Base-by-base conservation (phyloP, 1,284 basidiomycete species). In the Ceratobasidium sp. region DNA sequence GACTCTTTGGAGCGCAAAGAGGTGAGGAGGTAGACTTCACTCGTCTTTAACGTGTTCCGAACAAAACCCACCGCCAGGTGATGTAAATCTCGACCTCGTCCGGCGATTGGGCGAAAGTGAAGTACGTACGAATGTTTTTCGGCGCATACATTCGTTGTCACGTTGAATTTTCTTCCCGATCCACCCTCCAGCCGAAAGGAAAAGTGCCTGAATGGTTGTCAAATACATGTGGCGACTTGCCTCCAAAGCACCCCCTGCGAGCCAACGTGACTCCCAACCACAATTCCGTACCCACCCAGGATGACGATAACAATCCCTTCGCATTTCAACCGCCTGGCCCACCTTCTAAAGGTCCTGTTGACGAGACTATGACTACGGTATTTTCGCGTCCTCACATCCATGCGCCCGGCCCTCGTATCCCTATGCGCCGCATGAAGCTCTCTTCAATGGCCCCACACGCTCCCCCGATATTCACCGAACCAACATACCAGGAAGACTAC, bases 141-240 rank as follows among this genome's bases (percentile, higher is more conserved):
- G 26, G 60, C 49, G 71, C 71, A 74, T 74, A 74, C 60, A 74
- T 53, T 73, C 26, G n/a, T 11, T 20, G 5, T 42, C 23, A 17
- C 4, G 10, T 49, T 53, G 20, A 64, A 3, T 20, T 17, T 28
- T 23, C n/a, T 23, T 2, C 35, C 39, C 17, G 42, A 45, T 45
- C 42, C 17, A 17, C 42, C 17, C 42, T 11, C 26, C 35, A 74
- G 71, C 47, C 58, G 26, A 74, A 74, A 17, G 71, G 42, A 53
- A 53, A 47, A 45, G 33, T 74, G 3, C 71, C 71, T 7, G 35
- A 58, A n/a, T 74, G 71, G 71, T n/a, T 74, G 17, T 61, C 71
- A 31, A 60, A 74, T n/a, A 53, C 71, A 2, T 74, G 47, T 33
- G 33, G 23, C n/a, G 39, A 51, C 10, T 33, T 74, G 17, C 60